Evolutionary conservation across 345 rosid species (phyloP).

Genomic region (Rhizophora mangle): DNA sequence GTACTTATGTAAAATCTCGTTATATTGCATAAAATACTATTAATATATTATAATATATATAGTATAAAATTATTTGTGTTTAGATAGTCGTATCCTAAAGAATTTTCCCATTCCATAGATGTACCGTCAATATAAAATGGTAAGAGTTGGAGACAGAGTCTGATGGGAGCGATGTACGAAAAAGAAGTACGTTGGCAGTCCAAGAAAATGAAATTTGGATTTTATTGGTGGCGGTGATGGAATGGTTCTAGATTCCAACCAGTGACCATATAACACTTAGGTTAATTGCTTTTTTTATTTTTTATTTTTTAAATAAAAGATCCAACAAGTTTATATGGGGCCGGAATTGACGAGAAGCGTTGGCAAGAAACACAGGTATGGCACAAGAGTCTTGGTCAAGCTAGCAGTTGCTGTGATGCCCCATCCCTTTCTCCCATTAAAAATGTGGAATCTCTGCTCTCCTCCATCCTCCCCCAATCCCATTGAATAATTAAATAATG

Average conservation of each 20-base stretch:
- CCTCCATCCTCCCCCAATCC: slow-evolving; percentile 57
- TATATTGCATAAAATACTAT: no score
- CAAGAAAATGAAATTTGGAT: slow-evolving; percentile 30
- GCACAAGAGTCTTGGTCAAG: slow-evolving; percentile 41
- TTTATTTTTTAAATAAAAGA: slow-evolving; percentile 5
- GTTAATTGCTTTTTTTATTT: background rate
- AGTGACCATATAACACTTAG: background rate
- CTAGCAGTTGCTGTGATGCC: slow-evolving; percentile 37
- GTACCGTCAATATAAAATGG: slow-evolving; percentile 24
- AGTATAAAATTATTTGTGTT: no score
- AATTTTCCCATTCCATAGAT: slow-evolving; percentile 13
- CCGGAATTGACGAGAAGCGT: slow-evolving; percentile 14
- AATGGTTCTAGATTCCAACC: background rate
- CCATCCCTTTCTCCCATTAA: slow-evolving; percentile 68
- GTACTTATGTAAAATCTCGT: no score
- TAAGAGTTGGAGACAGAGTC: slow-evolving; percentile 42
- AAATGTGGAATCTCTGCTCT: slow-evolving; percentile 70
- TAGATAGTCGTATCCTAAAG: no score
- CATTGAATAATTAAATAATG: slow-evolving; percentile 25
- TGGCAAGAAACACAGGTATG: slow-evolving; percentile 17
- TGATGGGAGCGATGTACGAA: slow-evolving; percentile 50
- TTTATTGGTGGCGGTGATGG: slow-evolving; percentile 18
- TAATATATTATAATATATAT: no score
- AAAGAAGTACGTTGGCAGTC: slow-evolving; percentile 34
- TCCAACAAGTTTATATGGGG: slow-evolving; percentile 18